Evolutionary conservation across 2,329 filamentous ascomycete genomes (phyloP).

Genomic region (Pseudogymnoascus sp.): DNA sequence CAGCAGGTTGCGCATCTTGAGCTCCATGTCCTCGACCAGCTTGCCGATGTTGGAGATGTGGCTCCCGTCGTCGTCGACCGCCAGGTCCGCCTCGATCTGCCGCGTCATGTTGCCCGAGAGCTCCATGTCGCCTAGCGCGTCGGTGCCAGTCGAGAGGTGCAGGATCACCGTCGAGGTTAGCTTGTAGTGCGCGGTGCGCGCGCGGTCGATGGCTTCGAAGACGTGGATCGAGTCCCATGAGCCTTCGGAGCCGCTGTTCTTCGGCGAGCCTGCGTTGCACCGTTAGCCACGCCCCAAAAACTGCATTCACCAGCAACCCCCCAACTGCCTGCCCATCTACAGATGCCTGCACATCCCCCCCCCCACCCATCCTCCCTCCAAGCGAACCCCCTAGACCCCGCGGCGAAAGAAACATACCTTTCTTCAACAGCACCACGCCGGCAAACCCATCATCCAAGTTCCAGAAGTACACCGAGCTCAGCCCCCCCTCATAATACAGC

Average conservation of each 20-base stretch:
- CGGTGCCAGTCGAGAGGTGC: constrained; percentile 62
- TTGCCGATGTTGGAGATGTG: constrained; percentile 94
- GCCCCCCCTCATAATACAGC: constrained; percentile 92
- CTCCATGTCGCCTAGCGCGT: constrained; percentile 74
- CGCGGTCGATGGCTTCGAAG: constrained; percentile 90
- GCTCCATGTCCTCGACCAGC: constrained; percentile 97
- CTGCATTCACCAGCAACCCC: no score
- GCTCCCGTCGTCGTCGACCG: constrained; percentile 80
- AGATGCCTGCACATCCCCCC: no score
- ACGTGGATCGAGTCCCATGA: constrained; percentile 99
- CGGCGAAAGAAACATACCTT: constrained; percentile 48
- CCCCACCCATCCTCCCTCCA: background rate
- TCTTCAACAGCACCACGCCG: constrained; percentile 91
- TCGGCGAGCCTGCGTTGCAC: constrained; percentile 49
- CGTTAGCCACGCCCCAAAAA: background rate
- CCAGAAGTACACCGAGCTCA: constrained; percentile 97
- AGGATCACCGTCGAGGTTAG: constrained; percentile 95
- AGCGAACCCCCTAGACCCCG: background rate
- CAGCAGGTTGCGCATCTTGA: constrained; percentile 96
- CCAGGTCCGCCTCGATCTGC: constrained; percentile 85
- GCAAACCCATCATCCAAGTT: constrained; percentile 97
- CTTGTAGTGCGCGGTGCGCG: constrained; percentile 90
- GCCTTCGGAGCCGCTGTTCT: constrained; percentile 59
- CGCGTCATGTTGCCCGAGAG: constrained; percentile 96
- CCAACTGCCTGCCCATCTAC: background rate